Evolutionary conservation across 257 asterid species (phyloP).

Genomic region (Nicotiana tabacum): DNA sequence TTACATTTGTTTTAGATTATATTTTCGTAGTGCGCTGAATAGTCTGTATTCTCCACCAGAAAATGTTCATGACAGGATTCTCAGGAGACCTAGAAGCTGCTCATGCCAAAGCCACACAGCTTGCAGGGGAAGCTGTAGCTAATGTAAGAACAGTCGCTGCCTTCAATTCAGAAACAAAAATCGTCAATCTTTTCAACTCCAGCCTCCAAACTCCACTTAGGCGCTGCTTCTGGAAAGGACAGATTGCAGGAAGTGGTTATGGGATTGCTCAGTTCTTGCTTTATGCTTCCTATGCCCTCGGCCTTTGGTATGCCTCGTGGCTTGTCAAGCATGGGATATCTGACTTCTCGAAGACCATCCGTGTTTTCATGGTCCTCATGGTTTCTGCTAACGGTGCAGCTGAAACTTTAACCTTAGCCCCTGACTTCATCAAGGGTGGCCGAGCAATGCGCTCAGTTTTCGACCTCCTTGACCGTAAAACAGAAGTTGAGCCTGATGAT

Average conservation of each 20-base stretch:
- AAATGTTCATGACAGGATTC: constrained; percentile 95
- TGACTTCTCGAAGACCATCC: constrained; percentile 82
- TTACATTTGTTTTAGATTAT: neutral
- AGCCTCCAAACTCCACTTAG: constrained; percentile 60
- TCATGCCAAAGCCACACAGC: constrained; percentile 81
- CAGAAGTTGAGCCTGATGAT: constrained; percentile 79
- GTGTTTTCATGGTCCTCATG: constrained; percentile 94
- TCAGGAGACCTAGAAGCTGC: constrained; percentile 93
- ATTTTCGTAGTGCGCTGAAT: neutral
- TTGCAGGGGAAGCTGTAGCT: constrained; percentile 95
- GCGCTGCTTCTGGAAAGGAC: constrained; percentile 94
- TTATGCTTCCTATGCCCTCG: constrained; percentile 80
- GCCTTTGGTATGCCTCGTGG: constrained; percentile 95
- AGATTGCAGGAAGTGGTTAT: constrained; percentile 79
- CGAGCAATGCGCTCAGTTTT: constrained; percentile 86
- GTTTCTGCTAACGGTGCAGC: constrained; percentile 92
- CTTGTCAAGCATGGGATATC: constrained; percentile 87
- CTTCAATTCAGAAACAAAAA: constrained; percentile 70
- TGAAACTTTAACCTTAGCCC: constrained; percentile 83
- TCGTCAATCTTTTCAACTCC: constrained; percentile 51
- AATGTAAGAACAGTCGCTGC: constrained; percentile 88
- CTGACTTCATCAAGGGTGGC: constrained; percentile 85
- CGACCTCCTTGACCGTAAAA: constrained; percentile 73
- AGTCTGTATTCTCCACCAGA: constrained; percentile 34
- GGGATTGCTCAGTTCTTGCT: constrained; percentile 83